phyloP scores from a whole-genome alignment of 2,329 filamentous ascomycete species.

The Ophiocordyceps camponoti-leonardi region DNA sequence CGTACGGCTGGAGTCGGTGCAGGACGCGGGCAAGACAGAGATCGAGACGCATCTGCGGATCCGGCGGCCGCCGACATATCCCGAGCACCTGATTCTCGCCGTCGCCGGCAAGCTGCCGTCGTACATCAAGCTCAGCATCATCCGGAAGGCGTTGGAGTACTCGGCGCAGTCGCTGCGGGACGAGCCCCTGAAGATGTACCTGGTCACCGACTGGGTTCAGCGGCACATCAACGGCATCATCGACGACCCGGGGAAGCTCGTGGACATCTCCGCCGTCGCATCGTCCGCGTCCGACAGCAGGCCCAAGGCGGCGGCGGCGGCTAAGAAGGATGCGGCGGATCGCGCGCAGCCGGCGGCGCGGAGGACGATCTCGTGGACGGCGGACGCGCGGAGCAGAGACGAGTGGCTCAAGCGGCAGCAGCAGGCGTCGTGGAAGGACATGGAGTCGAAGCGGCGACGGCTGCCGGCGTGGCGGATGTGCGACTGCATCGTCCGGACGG shows the following conservation, averaged over 20 bases:
- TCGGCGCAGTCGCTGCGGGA: conserved; percentile 55
- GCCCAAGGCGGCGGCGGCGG: conserved; percentile 8
- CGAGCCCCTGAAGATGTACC: conserved; percentile 79
- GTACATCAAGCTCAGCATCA: conserved; percentile 81
- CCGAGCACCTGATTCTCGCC: conserved; percentile 49
- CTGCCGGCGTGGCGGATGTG: conserved; percentile 80
- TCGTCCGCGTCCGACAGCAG: conserved; percentile 44
- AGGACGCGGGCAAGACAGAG: conserved; percentile 29
- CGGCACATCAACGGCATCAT: conserved; percentile 69
- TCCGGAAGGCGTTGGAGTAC: conserved; percentile 58
- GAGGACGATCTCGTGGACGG: conserved; percentile 45
- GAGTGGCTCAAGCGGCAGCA: conserved; percentile 56
- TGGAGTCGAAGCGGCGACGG: conserved; percentile 54
- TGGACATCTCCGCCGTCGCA: conserved; percentile 67
- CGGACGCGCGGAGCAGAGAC: conserved; percentile 40
- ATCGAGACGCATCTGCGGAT: conserved; percentile 45
- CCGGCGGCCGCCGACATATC: conserved; percentile 59
- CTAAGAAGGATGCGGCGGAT: conserved; percentile 11
- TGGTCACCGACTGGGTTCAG: conserved; percentile 82
- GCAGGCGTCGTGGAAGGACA: conserved; percentile 49
- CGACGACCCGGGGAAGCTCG: conserved; percentile 64
- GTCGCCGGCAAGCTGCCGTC: conserved; percentile 61
- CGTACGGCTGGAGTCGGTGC: conserved; percentile 44
- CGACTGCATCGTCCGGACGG: conserved; percentile 58
- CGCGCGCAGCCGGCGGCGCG: conserved; percentile 24